Percentiles rank a stretch among this genome's conserved stretches.
phyloP scores from a whole-genome alignment of 768 basidiomycete genomes.

The Tephrocybe sp. region DNA sequence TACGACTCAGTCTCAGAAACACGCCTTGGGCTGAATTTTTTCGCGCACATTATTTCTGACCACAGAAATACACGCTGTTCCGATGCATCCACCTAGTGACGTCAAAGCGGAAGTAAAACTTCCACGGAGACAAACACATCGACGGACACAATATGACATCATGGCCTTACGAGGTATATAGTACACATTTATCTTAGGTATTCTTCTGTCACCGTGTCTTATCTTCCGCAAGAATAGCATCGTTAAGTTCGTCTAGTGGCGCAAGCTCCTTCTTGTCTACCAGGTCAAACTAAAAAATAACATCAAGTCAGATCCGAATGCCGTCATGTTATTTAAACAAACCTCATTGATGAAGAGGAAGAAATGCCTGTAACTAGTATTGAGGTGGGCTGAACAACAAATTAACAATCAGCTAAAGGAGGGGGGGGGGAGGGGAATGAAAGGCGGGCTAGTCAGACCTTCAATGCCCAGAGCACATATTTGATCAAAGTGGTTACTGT shows the following conservation, averaged over 20 bases:
- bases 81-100: conserved; percentile 3
- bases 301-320: conserved; percentile 8
- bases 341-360: conserved; percentile 97
- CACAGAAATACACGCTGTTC: background rate
- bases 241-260: conserved; percentile 92
- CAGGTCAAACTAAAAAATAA: conserved; percentile 68
- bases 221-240: conserved; percentile 70
- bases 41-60: background rate
- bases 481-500: conserved; percentile 99
- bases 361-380: conserved; percentile 98
- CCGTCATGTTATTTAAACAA: background rate
- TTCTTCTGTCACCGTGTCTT: conserved; percentile 32
- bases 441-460: conserved; percentile 47
- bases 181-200: conserved; percentile 8
- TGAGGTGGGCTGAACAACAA: conserved; percentile 75
- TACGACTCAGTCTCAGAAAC: background rate
- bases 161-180: conserved; percentile 9
- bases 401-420: background rate
- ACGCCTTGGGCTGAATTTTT: background rate
- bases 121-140: background rate
- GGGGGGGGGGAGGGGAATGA: background rate
- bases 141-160: background rate
- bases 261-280: conserved; percentile 97
- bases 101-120: conserved; percentile 1
- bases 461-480: conserved; percentile 98